A percentile compares a stretch with the other conserved stretches of the same genome.
Conservation (phyloP, 1,139 yeast species). For the Suhomyces guaymorum region DNA sequence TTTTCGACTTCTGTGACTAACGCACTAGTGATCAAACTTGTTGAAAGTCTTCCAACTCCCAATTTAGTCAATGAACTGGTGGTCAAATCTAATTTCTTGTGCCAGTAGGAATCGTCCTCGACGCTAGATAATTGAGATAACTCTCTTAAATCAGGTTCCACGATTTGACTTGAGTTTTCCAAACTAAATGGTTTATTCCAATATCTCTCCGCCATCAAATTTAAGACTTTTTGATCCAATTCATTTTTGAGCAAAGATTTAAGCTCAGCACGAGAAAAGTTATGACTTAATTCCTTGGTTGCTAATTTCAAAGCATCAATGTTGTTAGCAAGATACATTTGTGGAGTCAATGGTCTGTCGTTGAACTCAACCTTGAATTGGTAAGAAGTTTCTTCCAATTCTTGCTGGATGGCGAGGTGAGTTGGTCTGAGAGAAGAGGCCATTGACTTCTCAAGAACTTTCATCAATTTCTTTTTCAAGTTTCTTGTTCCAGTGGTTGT, state of each 20-base stretch:
- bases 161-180: constrained; percentile 15
- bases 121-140: constrained; percentile 49
- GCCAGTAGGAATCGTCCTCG: constrained; percentile 83
- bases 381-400: constrained; percentile 89
- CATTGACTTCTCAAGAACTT: constrained; percentile 88
- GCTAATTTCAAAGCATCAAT: constrained; percentile 84
- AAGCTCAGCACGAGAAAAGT: constrained; percentile 81
- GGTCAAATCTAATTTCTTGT: constrained; percentile 78
- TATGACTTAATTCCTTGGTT: constrained; percentile 81
- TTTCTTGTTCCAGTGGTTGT: constrained; percentile 77
- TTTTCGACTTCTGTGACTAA: constrained; percentile 75
- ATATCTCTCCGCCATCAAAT: constrained; percentile 82
- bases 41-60: constrained; percentile 90
- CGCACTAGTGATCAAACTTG: constrained; percentile 78
- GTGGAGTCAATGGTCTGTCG: constrained; percentile 90
- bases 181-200: constrained; percentile 71
- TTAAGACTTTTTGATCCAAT: constrained; percentile 84
- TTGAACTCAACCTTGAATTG: constrained; percentile 95
- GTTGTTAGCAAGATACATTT: constrained; percentile 88
- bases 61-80: constrained; percentile 83
- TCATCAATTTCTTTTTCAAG: constrained; percentile 78
- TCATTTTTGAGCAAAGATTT: constrained; percentile 77
- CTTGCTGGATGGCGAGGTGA: constrained; percentile 80
- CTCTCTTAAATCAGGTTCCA: constrained; percentile 56
- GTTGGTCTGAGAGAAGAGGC: constrained; percentile 87